Evolutionary conservation across 805 yeast species (phyloP).

Genomic region (Candida oleophila): DNA sequence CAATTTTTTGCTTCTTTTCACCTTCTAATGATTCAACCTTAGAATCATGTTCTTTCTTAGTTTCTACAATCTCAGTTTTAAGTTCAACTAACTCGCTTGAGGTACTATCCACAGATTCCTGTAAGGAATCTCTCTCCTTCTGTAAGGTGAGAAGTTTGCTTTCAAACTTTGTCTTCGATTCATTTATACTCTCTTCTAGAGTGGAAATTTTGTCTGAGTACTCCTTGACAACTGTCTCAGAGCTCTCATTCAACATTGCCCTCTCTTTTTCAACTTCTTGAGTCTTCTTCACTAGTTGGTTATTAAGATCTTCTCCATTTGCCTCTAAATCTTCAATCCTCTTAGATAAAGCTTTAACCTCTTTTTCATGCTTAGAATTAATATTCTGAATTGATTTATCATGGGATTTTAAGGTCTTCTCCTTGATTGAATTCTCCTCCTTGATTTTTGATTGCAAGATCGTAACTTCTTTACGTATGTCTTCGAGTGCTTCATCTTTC

Average conservation of each 20-base stretch:
- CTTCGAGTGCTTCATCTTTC: background rate
- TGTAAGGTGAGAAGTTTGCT: conserved; percentile 4
- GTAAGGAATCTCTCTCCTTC: conserved; percentile 7
- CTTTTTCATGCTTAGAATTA: conserved; percentile 16
- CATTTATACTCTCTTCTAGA: conserved; percentile 35
- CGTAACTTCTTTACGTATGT: background rate
- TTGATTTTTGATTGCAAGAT: background rate
- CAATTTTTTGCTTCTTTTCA: background rate
- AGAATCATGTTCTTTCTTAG: background rate
- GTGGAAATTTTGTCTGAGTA: conserved; percentile 45
- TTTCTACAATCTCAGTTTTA: background rate
- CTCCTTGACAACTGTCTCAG: conserved; percentile 49
- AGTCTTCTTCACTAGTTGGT: conserved; percentile 34
- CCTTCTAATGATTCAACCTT: background rate
- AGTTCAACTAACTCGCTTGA: background rate
- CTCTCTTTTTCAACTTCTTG: conserved; percentile 53
- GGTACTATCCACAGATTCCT: background rate
- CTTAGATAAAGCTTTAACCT: conserved; percentile 13
- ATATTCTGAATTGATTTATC: conserved; percentile 13
- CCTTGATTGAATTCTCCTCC: background rate
- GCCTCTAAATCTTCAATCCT: conserved; percentile 21
- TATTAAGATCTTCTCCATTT: conserved; percentile 26
- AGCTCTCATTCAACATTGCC: conserved; percentile 43
- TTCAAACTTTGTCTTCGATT: conserved; percentile 13
- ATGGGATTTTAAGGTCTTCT: background rate